These are phyloP conservation scores for Trichocomaceae sp. DNA, from an alignment of 2,329 filamentous ascomycete species.

Conservation along the genomic window DNA sequence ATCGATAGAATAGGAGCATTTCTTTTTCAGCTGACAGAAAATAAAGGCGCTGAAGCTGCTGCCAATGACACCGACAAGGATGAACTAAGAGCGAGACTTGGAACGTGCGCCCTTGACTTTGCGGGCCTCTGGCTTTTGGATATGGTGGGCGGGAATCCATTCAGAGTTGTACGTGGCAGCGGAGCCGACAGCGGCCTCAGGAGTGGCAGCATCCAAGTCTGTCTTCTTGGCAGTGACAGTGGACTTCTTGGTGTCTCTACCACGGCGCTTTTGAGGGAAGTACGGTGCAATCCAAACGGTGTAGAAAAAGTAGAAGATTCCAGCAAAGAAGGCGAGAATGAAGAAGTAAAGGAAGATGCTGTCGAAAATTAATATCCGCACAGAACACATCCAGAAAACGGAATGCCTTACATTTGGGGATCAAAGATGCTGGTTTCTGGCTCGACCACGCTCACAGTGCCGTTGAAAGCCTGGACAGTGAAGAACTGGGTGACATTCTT, in stretches of 20 bases:
- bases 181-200: conserved; percentile 55
- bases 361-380: conserved; percentile 14
- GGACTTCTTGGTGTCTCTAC: conserved; percentile 57
- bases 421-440: conserved; percentile 87
- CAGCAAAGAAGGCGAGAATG: conserved; percentile 69
- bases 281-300: conserved; percentile 95
- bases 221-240: conserved; percentile 61
- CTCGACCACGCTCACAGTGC: conserved; percentile 79
- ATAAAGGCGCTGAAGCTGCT: background rate
- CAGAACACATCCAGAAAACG: background rate
- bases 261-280: conserved; percentile 73
- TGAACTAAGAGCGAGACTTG: conserved; percentile 29
- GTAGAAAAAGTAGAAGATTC: conserved; percentile 92
- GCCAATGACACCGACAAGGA: background rate
- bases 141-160: conserved; percentile 87
- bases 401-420: conserved; percentile 76
- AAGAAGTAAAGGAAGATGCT: conserved; percentile 98
- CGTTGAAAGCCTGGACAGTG: conserved; percentile 73
- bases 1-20: background rate
- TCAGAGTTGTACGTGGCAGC: conserved; percentile 78
- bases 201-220: conserved; percentile 38
- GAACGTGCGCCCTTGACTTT: conserved; percentile 49
- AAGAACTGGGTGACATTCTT: conserved; percentile 62
- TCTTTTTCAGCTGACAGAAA: background rate
- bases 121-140: conserved; percentile 71